Percentiles rank a stretch among this genome's conserved stretches.
These are phyloP conservation scores for Yarrowia porcina DNA, from an alignment of 805 yeast species.

Conservation along the genomic window DNA sequence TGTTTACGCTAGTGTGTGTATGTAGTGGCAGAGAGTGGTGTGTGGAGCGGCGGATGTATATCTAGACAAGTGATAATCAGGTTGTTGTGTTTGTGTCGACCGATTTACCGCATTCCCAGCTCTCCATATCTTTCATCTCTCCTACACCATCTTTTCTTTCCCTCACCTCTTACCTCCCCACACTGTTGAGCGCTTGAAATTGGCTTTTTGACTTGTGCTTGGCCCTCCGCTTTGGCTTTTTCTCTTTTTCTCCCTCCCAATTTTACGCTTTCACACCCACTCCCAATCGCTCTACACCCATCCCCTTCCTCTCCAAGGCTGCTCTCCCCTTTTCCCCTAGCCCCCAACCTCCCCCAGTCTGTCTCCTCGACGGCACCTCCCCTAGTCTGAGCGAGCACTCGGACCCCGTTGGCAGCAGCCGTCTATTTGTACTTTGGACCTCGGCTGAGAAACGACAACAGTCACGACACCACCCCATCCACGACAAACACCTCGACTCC, in stretches of 20 bases:
- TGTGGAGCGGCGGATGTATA: too few species aligned
- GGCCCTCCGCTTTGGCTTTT: not conserved
- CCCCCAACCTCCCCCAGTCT: not conserved
- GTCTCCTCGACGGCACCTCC: not conserved
- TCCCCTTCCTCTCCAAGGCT: not conserved
- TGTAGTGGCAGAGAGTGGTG: too few species aligned
- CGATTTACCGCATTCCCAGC: too few species aligned
- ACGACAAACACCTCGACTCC: not conserved
- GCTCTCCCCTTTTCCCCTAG: not conserved
- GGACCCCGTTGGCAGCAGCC: conserved; percentile 4
- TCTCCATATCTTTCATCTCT: too few species aligned
- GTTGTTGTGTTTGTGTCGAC: too few species aligned
- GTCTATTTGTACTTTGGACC: not conserved
- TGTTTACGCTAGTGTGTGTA: conserved; percentile 1
- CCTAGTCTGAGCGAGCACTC: conserved; percentile 12
- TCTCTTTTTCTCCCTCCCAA: conserved; percentile 23
- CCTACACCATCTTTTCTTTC: too few species aligned
- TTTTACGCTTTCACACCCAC: conserved; percentile 18
- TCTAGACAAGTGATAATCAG: too few species aligned
- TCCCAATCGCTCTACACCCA: conserved; percentile 12
- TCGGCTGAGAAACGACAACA: not conserved
- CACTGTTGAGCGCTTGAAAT: not conserved
- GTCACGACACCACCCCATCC: not conserved
- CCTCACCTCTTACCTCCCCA: not conserved
- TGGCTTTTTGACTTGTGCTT: not conserved